Evolutionary conservation across 345 rosid species (phyloP).

Genomic region (Eutrema heterophyllum): DNA sequence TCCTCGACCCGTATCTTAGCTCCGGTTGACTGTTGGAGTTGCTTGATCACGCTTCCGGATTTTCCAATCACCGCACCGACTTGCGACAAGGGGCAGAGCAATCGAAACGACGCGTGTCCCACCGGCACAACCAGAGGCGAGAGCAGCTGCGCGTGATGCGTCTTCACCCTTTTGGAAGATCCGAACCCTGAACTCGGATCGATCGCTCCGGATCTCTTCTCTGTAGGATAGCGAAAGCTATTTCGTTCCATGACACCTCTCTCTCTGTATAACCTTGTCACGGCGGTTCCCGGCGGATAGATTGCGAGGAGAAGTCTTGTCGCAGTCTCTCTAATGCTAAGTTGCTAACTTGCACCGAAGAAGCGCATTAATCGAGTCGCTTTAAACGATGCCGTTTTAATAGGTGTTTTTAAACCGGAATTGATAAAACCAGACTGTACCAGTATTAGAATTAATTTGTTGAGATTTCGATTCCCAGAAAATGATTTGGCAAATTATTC

Average conservation of each 20-base stretch:
- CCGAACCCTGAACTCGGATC: slow-evolving; percentile 35
- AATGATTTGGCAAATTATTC: slow-evolving; percentile 18
- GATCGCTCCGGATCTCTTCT: slow-evolving; percentile 30
- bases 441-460: background rate
- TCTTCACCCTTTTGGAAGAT: slow-evolving; percentile 55
- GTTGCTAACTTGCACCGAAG: slow-evolving; percentile 11
- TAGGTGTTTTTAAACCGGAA: background rate
- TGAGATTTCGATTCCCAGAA: background rate
- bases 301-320: background rate
- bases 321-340: background rate
- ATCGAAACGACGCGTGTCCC: slow-evolving; percentile 63
- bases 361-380: background rate
- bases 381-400: background rate
- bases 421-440: background rate
- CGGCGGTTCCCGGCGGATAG: slow-evolving; percentile 20
- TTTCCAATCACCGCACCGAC: slow-evolving; percentile 87
- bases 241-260: slow-evolving; percentile 24
- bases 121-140: slow-evolving; percentile 42
- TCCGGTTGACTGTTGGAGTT: slow-evolving; percentile 67
- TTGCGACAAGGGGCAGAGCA: slow-evolving; percentile 63
- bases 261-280: slow-evolving; percentile 3
- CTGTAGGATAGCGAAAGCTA: background rate
- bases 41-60: slow-evolving; percentile 74
- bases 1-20: slow-evolving; percentile 83
- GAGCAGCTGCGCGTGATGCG: slow-evolving; percentile 28